A percentile compares a stretch with the other conserved stretches of the same genome.
phyloP scores from a whole-genome alignment of 2,329 filamentous ascomycete species.

The Westerdykella ornata region DNA sequence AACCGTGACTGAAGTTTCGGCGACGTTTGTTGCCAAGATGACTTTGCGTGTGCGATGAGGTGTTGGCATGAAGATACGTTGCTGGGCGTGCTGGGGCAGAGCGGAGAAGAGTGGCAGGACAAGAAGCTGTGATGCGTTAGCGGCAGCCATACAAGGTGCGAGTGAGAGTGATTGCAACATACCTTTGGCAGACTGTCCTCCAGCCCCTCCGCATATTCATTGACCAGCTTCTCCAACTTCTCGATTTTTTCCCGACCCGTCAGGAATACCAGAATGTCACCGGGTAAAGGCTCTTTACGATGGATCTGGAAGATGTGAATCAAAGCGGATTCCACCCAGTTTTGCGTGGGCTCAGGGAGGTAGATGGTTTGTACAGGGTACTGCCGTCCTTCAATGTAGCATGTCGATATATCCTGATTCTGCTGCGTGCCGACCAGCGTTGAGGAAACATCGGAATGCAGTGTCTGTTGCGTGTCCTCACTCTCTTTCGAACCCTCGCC shows the following conservation, averaged over 20 bases:
- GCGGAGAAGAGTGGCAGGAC: constrained; percentile 84
- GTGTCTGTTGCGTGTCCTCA: constrained; percentile 3
- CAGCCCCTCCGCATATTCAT: constrained; percentile 68
- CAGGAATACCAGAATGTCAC: constrained; percentile 87
- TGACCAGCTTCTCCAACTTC: constrained; percentile 67
- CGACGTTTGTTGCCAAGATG: constrained; percentile 91
- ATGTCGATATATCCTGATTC: constrained; percentile 45
- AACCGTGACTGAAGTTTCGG: constrained; percentile 96
- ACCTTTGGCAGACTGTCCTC: constrained; percentile 67
- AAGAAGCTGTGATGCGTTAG: constrained; percentile 42
- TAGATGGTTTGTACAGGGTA: constrained; percentile 77
- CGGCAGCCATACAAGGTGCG: constrained; percentile 1
- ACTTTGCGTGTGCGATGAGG: constrained; percentile 75
- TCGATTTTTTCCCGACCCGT: constrained; percentile 93
- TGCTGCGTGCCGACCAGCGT: constrained; percentile 1
- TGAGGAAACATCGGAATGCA: constrained; percentile 5
- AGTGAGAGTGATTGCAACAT: constrained; percentile 1
- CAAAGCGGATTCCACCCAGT: constrained; percentile 75
- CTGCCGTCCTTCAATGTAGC: constrained; percentile 77
- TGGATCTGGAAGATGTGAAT: constrained; percentile 83
- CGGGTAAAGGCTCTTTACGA: constrained; percentile 79
- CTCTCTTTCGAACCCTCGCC: constrained; percentile 20
- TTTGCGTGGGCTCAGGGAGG: constrained; percentile 64
- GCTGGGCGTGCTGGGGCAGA: constrained; percentile 77
- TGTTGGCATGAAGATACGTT: constrained; percentile 73